Percentiles rank a stretch among this genome's conserved stretches.
phyloP scores from a whole-genome alignment of 805 yeast genomes.

The Yarrowia keelungensis region DNA sequence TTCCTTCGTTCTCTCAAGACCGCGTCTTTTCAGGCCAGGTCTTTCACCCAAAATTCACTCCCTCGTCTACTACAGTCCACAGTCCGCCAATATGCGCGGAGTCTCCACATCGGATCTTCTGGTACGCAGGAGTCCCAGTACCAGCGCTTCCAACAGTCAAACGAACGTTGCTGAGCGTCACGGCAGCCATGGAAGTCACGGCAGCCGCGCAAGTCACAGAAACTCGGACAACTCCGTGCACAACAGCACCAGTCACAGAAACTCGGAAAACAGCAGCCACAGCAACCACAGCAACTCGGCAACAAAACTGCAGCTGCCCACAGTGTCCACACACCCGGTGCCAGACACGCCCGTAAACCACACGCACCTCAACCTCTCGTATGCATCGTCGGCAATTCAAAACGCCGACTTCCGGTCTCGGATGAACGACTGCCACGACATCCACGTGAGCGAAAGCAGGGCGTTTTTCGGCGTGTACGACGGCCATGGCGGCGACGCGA shows the following conservation, averaged over 20 bases:
- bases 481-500: slow-evolving; percentile 31
- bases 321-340: slow-evolving; percentile 11
- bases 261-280: not conserved
- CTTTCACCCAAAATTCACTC: slow-evolving; percentile 17
- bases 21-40: too few species aligned
- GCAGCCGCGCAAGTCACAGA: not conserved
- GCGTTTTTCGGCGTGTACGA: slow-evolving; percentile 38
- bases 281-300: not conserved
- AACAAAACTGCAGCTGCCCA: slow-evolving; percentile 2
- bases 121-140: slow-evolving; percentile 11
- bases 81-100: slow-evolving; percentile 22
- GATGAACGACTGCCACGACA: slow-evolving; percentile 36
- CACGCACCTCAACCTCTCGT: not conserved
- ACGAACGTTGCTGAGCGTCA: not conserved
- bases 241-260: not conserved
- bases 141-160: slow-evolving; percentile 1
- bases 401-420: slow-evolving; percentile 23
- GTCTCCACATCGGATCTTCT: slow-evolving; percentile 12
- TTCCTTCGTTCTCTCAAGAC: too few species aligned
- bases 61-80: slow-evolving; percentile 20
- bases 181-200: not conserved
- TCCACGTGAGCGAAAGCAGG: slow-evolving; percentile 2
- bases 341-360: slow-evolving; percentile 9
- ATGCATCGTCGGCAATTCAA: slow-evolving; percentile 15
- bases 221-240: not conserved